Percentiles rank a stretch among this genome's conserved stretches.
phyloP scores from a whole-genome alignment of 441 rosid genomes.

The Gossypium laxum region DNA sequence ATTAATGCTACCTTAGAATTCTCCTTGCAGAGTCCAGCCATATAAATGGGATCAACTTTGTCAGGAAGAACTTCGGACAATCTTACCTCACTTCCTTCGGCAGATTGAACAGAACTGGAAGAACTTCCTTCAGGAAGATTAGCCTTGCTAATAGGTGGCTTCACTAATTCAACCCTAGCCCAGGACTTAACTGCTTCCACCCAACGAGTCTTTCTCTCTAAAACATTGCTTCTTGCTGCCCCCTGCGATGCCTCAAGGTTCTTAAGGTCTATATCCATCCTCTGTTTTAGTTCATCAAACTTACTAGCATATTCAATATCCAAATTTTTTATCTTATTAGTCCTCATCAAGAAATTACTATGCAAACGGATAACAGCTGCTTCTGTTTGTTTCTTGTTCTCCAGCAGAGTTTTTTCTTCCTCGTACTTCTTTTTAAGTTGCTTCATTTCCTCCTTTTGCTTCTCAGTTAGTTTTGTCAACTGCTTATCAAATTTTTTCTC shows the following conservation, averaged over 20 bases:
- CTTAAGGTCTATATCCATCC: slow-evolving; percentile 27
- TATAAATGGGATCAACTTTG: no score
- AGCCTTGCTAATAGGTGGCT: slow-evolving; percentile 15
- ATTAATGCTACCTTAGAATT: no score
- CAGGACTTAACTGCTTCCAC: slow-evolving; percentile 39
- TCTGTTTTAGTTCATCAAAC: slow-evolving; percentile 32
- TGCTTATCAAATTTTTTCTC: slow-evolving; percentile 40
- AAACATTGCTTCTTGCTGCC: slow-evolving; percentile 35
- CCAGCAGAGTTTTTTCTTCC: slow-evolving; percentile 37
- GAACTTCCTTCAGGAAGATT: background rate
- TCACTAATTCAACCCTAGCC: slow-evolving; percentile 32
- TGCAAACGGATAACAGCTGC: slow-evolving; percentile 41
- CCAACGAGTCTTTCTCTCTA: slow-evolving; percentile 37
- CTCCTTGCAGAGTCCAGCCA: no score
- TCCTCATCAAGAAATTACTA: slow-evolving; percentile 22
- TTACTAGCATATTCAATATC: slow-evolving; percentile 35
- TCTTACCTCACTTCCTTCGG: no score
- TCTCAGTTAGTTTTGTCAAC: slow-evolving; percentile 32
- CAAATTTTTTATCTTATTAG: slow-evolving; percentile 38
- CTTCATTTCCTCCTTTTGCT: slow-evolving; percentile 33
- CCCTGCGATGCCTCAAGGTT: slow-evolving; percentile 32
- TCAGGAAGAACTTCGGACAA: no score
- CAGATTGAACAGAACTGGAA: no score
- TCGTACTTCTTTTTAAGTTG: slow-evolving; percentile 26
- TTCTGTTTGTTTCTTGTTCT: slow-evolving; percentile 31